These are phyloP conservation scores for Isatis tinctoria DNA, from an alignment of 345 rosid species.

Conservation along the genomic window DNA sequence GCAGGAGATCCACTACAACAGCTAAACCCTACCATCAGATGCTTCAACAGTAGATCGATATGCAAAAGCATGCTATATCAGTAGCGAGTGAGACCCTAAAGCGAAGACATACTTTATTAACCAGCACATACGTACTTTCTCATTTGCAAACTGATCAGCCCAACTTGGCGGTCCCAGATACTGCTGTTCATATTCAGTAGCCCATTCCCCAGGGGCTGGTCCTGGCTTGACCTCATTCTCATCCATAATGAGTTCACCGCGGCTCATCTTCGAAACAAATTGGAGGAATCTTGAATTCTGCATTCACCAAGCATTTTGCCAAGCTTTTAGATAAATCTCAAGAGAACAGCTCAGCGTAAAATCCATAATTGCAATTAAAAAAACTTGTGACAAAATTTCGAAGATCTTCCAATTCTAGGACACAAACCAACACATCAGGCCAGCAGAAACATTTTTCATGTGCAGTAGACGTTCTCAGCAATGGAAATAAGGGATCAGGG, in stretches of 20 bases:
- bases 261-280: slow-evolving; percentile 99
- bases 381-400: background rate
- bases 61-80: slow-evolving; percentile 10
- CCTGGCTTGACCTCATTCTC: slow-evolving; percentile 90
- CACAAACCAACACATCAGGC: slow-evolving; percentile 8
- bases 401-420: background rate
- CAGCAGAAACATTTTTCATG: background rate
- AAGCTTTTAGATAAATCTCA: slow-evolving; percentile 7
- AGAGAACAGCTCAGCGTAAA: slow-evolving; percentile 7
- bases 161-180: slow-evolving; percentile 63
- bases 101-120: slow-evolving; percentile 12
- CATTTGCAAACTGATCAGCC: slow-evolving; percentile 80
- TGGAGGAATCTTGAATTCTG: slow-evolving; percentile 99
- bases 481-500: background rate
- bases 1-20: background rate
- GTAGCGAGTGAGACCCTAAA: background rate
- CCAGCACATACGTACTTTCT: slow-evolving; percentile 38
- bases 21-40: slow-evolving; percentile 1
- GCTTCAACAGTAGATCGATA: background rate
- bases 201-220: slow-evolving; percentile 70
- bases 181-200: slow-evolving; percentile 85
- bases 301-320: slow-evolving; percentile 25
- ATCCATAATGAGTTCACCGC: slow-evolving; percentile 92
- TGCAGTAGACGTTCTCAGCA: slow-evolving; percentile 14
- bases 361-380: background rate